Base-by-base conservation (phyloP, 2,329 filamentous ascomycete species). In the Phaeosphaeria sp. region DNA sequence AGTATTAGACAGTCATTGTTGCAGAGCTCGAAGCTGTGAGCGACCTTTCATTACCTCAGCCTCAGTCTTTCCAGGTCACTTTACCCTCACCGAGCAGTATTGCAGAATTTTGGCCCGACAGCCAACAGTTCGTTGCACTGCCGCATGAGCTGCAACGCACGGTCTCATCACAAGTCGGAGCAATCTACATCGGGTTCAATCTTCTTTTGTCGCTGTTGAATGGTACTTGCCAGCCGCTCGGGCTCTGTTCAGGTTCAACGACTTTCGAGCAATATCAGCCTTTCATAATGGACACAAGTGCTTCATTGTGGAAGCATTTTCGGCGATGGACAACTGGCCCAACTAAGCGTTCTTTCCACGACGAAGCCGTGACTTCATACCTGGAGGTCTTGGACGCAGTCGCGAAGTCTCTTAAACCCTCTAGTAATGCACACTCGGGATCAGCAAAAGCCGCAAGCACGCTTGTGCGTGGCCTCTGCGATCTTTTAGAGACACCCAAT, bases 1-100 rank as follows among this genome's bases (percentile, higher is more conserved):
- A 63, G 30, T 5, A 17, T 21, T 17, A 11, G 6, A 18, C n/a
- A 86, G 84, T 81, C 63, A 77, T 83, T 15, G 52, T 84, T 15
- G 65, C 65, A 53, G 76, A 77, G 17, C 62, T 85, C 40, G 80
- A 83, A 56, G 59, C 57, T 33, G 53, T 66, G 2, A 63, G 74
- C 13, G 56, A 67, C n/a, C 25, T 56, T 7, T n/a, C 58, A 3
- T 51, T 59, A 36, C 47, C 43, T 3, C 50, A 62, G 15, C 49
- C 18, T 30, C 36, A 57, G 8, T 53, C 63, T 7, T 70, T 78
- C 42, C 66, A 61, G 18, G 50, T 78, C 17, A 63, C 60, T 17
- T 53, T 82, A 18, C 80, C 81, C 21, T 74, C 79, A 36, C 75
- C 76, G 17, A 73, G 73, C 45, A 76, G 71, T 55, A 75, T 77